Base-by-base conservation (phyloP, 768 basidiomycete species). In the Leccinum disarticulatum region DNA sequence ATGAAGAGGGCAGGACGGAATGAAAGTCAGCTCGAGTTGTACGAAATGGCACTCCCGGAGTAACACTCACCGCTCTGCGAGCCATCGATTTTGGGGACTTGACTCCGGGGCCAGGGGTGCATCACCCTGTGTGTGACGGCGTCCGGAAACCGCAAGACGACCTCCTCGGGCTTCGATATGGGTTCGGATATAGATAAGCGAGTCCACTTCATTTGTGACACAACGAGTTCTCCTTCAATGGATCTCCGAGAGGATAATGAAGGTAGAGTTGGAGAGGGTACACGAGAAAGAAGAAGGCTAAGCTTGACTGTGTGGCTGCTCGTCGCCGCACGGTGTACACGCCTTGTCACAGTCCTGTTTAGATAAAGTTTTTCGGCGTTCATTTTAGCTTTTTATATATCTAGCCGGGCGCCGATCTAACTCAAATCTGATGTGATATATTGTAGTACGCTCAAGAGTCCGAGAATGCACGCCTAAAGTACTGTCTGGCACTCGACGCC, bases 21-120 rank as follows among this genome's bases (percentile, higher is more conserved):
- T n/a, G 19, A 46, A 11, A 46, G 43, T 46, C 43, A 46, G 43
- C 19, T 46, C n/a, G 19, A 19, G 43, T 46, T 46, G 19, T n/a
- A 41, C n/a, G 41, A 41, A 41, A 41, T n/a, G 11, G 41, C 11
- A 46, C 10, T 19, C 43, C 43, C 43, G 43, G 43, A 19, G 10
- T 46, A 41, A 14, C 27, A 52, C 79, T 41, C 70, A 83, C 83
- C 83, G 52, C 78, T 77, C 61, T 76, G 69, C 17, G 83, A 83
- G 52, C 83, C 82, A 48, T 73, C 75, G 55, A 84, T 81, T 71
- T 79, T 76, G 0, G 83, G 83, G 3, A 76, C 66, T 19, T 75
- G 76, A 56, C 77, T 46, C 43, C 43, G 74, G 30, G 41, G 46
- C 6, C 28, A 35, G 22, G 67, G 47, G 38, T 52, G 52, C 25